Evolutionary conservation across 1,284 basidiomycete genomes (phyloP).

Genomic region (Irpex lacteus): DNA sequence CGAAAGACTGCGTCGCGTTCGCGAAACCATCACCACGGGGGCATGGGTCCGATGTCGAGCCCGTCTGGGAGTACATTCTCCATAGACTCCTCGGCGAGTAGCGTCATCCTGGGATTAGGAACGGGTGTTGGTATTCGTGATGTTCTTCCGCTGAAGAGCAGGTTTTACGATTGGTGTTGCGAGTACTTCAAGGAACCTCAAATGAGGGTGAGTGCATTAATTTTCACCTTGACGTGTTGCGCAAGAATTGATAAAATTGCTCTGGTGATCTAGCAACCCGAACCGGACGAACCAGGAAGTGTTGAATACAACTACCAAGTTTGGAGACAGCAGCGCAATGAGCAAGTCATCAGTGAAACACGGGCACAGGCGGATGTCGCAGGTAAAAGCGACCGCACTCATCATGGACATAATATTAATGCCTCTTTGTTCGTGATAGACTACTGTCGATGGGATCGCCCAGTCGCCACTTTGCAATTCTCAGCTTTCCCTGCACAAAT

Average conservation of each 20-base stretch:
- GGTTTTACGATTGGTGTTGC: constrained; percentile 94
- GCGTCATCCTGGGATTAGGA: constrained; percentile 69
- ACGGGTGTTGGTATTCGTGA: constrained; percentile 72
- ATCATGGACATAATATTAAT: neutral
- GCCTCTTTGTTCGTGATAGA: constrained; percentile 29
- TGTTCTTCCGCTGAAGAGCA: constrained; percentile 84
- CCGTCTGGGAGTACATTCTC: constrained; percentile 75
- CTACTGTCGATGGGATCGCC: constrained; percentile 73
- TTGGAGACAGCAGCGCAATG: constrained; percentile 93
- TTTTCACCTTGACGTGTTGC: neutral
- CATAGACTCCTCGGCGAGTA: constrained; percentile 58
- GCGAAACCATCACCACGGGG: constrained; percentile 25
- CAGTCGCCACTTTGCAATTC: constrained; percentile 73
- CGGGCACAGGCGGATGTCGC: constrained; percentile 68
- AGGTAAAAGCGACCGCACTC: constrained; percentile 43
- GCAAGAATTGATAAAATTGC: neutral
- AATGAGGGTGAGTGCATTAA: constrained; percentile 73
- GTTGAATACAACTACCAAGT: constrained; percentile 93
- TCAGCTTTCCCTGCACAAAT: constrained; percentile 74
- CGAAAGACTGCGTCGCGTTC: constrained; percentile 44
- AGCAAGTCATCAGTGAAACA: constrained; percentile 75
- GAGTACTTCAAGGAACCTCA: constrained; percentile 99
- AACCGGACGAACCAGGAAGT: constrained; percentile 94
- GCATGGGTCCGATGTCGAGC: constrained; percentile 40
- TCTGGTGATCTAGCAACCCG: constrained; percentile 65